Conservation (phyloP, 1,284 basidiomycete genomes). For the Boletus sp. region DNA sequence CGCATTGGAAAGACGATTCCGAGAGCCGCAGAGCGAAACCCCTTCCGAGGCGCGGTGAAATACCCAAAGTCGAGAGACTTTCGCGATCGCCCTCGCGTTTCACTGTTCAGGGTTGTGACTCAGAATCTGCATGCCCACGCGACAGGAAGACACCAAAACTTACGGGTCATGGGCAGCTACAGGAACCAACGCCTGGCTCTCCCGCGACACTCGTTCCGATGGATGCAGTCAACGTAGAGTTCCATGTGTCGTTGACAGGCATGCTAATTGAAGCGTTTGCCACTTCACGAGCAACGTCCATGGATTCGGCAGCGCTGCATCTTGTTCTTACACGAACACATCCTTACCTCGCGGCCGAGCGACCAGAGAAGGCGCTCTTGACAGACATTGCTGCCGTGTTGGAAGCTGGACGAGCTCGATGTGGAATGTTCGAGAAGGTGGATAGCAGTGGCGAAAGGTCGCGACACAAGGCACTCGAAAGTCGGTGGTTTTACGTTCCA, state of each 20-base stretch:
- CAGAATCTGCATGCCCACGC: not conserved
- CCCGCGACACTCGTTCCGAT: not conserved
- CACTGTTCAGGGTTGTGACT: not conserved
- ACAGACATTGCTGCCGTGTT: slow-evolving; percentile 50
- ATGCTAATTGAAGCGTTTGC: slow-evolving; percentile 73
- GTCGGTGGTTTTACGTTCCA: slow-evolving; percentile 76
- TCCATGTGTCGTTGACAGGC: slow-evolving; percentile 47
- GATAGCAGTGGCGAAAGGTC: slow-evolving; percentile 57
- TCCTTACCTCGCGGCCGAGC: slow-evolving; percentile 45
- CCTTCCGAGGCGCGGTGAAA: not conserved
- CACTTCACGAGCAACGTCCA: slow-evolving; percentile 65
- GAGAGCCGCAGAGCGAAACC: not conserved
- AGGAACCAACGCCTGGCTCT: not conserved
- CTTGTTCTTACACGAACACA: slow-evolving; percentile 51
- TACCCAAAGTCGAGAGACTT: not conserved
- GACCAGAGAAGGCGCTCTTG: slow-evolving; percentile 48
- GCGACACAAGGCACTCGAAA: slow-evolving; percentile 50
- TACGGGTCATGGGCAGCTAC: not conserved
- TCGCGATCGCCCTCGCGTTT: slow-evolving; percentile 5
- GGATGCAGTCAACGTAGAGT: slow-evolving; percentile 11
- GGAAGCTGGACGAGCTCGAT: slow-evolving; percentile 45
- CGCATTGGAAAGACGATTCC: not conserved
- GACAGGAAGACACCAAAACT: slow-evolving; percentile 1
- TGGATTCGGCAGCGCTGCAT: slow-evolving; percentile 56
- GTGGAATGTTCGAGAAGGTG: slow-evolving; percentile 69